Conservation (phyloP, 2,329 filamentous ascomycete species). For the Ceratocystis colombiana region DNA sequence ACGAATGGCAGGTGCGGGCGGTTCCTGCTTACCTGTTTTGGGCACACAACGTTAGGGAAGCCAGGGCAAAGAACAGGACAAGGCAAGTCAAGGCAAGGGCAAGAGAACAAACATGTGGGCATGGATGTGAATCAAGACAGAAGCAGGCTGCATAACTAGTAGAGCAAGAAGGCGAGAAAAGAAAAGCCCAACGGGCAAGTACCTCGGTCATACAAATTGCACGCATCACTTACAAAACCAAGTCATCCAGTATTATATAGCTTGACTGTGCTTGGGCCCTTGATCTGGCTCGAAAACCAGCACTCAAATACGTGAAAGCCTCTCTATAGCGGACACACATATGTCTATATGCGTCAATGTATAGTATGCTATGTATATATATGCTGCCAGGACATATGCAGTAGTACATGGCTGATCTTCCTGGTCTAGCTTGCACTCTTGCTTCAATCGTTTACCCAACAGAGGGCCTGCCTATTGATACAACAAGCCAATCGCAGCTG, state of each 20-base stretch:
- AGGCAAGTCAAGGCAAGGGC: not conserved
- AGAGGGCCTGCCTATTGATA: not conserved
- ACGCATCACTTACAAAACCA: not conserved
- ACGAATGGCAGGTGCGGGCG: slow-evolving; percentile 14
- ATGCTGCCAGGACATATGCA: not conserved
- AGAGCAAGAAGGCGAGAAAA: not conserved
- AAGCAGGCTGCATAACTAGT: not conserved
- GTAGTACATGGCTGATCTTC: not conserved
- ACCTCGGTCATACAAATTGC: not conserved
- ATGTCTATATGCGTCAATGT: slow-evolving; percentile 3
- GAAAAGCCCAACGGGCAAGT: not conserved
- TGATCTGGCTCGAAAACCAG: not conserved
- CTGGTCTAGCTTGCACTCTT: not conserved
- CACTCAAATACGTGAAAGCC: not conserved
- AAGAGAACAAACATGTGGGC: not conserved
- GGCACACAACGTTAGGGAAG: slow-evolving; percentile 3
- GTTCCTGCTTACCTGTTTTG: slow-evolving; percentile 18
- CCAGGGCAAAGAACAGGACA: not conserved
- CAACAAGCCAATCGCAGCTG: not conserved
- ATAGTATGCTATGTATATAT: not conserved
- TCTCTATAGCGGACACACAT: not conserved
- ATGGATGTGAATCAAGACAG: not conserved
- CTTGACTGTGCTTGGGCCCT: not conserved
- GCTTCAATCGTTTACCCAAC: not conserved
- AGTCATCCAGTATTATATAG: not conserved